Conservation (phyloP, 2,329 filamentous ascomycete species). For the Fusarium mundagurra region DNA sequence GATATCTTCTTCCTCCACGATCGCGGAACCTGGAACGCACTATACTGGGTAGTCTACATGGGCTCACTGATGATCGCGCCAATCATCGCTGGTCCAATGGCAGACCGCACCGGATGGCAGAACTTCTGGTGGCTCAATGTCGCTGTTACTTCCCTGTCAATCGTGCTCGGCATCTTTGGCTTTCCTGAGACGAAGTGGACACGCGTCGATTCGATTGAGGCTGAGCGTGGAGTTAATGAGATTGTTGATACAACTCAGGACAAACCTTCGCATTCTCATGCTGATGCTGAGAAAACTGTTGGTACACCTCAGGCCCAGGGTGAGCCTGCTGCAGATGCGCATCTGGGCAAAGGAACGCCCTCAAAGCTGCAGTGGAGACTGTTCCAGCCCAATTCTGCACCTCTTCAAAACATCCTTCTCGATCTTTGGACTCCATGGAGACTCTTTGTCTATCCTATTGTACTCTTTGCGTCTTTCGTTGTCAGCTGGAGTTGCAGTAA, state of each 20-base stretch:
- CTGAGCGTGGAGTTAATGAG: not conserved
- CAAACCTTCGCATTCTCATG: not conserved
- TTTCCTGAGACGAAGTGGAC: constrained; percentile 8
- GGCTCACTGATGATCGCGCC: constrained; percentile 14
- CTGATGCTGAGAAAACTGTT: not conserved
- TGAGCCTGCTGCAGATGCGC: not conserved
- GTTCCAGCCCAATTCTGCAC: not conserved
- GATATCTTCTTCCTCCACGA: constrained; percentile 34
- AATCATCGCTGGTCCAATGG: constrained; percentile 1
- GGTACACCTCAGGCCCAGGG: not conserved
- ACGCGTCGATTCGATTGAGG: not conserved
- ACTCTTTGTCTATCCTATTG: not conserved
- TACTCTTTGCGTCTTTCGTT: not conserved
- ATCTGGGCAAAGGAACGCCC: not conserved
- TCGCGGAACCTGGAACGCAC: constrained; percentile 27
- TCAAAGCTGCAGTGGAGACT: not conserved
- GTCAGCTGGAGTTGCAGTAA: constrained; percentile 18
- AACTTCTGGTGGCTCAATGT: constrained; percentile 16
- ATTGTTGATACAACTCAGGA: not conserved
- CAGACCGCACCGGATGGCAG: not conserved
- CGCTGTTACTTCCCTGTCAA: not conserved
- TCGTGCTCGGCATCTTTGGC: not conserved
- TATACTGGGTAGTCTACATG: constrained; percentile 29
- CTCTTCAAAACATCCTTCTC: not conserved
- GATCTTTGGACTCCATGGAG: constrained; percentile 4